Percentiles rank a stretch among this genome's conserved stretches.
Evolutionary conservation across 2,329 filamentous ascomycete genomes (phyloP).

Genomic region (Drechslerella coelobrocha): DNA sequence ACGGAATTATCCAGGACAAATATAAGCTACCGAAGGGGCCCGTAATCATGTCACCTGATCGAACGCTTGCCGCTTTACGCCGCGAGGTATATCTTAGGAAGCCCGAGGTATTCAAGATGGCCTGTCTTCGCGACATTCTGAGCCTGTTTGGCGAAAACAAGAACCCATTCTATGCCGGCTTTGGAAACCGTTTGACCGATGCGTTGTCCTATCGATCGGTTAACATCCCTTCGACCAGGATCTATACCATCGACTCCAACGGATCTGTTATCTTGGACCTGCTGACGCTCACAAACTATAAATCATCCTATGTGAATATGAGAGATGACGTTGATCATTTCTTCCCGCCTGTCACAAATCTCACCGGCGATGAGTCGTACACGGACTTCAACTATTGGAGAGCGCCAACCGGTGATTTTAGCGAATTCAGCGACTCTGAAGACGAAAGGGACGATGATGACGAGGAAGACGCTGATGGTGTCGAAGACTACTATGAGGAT

Average conservation of each 20-base stretch:
- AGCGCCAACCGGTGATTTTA: constrained; percentile 84
- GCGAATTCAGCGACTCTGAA: constrained; percentile 74
- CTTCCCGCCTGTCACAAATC: constrained; percentile 86
- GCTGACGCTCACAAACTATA: constrained; percentile 88
- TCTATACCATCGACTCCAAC: constrained; percentile 98
- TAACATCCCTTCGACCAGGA: constrained; percentile 89
- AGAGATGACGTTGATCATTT: constrained; percentile 97
- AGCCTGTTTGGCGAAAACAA: constrained; percentile 78
- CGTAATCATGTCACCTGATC: constrained; percentile 91
- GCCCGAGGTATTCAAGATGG: constrained; percentile 99
- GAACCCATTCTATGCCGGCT: constrained; percentile 93
- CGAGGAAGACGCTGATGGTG: constrained; percentile 63
- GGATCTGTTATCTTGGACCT: constrained; percentile 93
- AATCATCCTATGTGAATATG: constrained; percentile 96
- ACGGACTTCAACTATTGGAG: constrained; percentile 99
- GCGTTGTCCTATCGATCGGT: constrained; percentile 95
- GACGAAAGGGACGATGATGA: constrained; percentile 63
- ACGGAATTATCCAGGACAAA: constrained; percentile 85
- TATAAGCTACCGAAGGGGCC: constrained; percentile 87
- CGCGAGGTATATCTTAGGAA: constrained; percentile 94
- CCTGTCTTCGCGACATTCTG: constrained; percentile 91
- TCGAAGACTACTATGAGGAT: constrained; percentile 61
- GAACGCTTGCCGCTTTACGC: constrained; percentile 84
- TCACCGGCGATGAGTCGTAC: constrained; percentile 90
- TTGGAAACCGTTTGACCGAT: constrained; percentile 94